Conservation (phyloP, 176 grass and related monocot genomes). For the Rhipidocladum racemiflorum region DNA sequence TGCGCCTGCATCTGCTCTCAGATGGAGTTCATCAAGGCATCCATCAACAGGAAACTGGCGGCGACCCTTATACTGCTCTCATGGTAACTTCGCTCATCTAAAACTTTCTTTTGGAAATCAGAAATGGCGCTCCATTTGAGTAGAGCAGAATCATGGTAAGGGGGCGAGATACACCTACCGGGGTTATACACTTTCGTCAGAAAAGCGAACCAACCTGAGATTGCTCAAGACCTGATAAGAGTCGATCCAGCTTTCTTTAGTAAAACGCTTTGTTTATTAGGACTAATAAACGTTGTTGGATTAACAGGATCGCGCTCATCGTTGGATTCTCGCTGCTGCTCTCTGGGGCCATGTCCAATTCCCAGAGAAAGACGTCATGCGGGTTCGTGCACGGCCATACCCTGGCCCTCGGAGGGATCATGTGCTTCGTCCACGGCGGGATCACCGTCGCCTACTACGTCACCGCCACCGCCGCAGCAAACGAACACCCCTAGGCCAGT, state of each 20-base stretch:
- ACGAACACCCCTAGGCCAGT: slow-evolving; percentile 15
- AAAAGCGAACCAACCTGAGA: not conserved
- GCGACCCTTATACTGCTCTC: slow-evolving; percentile 63
- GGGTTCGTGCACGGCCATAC: slow-evolving; percentile 66
- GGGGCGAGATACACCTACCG: not conserved
- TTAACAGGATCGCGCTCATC: slow-evolving; percentile 58
- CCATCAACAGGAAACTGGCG: slow-evolving; percentile 73
- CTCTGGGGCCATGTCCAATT: slow-evolving; percentile 67
- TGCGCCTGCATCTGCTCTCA: slow-evolving; percentile 84
- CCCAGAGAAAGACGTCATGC: slow-evolving; percentile 52
- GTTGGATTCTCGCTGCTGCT: slow-evolving; percentile 76
- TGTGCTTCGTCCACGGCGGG: slow-evolving; percentile 79
- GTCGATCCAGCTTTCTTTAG: not conserved
- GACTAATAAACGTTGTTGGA: not conserved
- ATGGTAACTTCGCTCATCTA: slow-evolving; percentile 50
- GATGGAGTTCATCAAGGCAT: slow-evolving; percentile 61
- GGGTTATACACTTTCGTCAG: not conserved
- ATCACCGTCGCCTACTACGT: slow-evolving; percentile 70
- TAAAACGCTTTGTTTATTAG: not conserved
- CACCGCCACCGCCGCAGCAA: slow-evolving; percentile 37
- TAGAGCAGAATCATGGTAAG: not conserved
- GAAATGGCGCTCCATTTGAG: not conserved
- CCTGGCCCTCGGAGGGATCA: slow-evolving; percentile 66
- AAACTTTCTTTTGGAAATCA: not conserved
- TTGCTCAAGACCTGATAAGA: not conserved